Percentiles rank a stretch among this genome's conserved stretches.
Conservation (phyloP, 139 green algal genomes). For the Asterochloris erici region DNA sequence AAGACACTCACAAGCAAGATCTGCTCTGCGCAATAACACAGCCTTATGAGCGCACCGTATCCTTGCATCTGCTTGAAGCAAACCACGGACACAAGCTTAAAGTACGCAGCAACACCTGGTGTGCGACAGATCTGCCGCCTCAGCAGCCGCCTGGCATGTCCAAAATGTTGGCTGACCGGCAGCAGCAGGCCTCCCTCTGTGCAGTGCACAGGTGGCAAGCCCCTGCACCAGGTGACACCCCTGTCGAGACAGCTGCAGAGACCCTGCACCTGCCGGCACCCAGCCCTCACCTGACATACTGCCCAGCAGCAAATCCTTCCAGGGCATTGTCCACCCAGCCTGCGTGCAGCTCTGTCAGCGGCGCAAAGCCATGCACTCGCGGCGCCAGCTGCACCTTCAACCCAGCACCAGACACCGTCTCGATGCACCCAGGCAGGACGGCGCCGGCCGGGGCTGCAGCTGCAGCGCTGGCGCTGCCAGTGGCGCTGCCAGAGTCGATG, state of each 20-base stretch:
- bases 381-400: constrained; percentile 61
- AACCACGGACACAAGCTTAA: too few relatives aligned
- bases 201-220: too few relatives aligned
- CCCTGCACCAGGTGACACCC: too few relatives aligned
- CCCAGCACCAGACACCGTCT: constrained; percentile 33
- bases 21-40: too few relatives aligned
- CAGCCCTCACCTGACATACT: constrained; percentile 41
- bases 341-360: constrained; percentile 82
- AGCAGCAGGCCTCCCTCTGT: too few relatives aligned
- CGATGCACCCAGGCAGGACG: constrained; percentile 7
- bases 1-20: too few relatives aligned
- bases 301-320: constrained; percentile 44
- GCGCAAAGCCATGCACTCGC: constrained; percentile 36
- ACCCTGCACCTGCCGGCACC: constrained; percentile 29
- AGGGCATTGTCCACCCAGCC: constrained; percentile 57
- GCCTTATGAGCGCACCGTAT: too few relatives aligned
- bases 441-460: not conserved
- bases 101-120: too few relatives aligned
- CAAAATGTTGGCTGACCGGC: too few relatives aligned
- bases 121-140: too few relatives aligned
- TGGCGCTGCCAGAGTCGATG: not conserved
- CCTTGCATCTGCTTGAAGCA: too few relatives aligned
- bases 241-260: constrained; percentile 53
- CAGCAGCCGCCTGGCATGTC: too few relatives aligned
- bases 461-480: not conserved